A percentile compares a stretch with the other conserved stretches of the same genome.
Evolutionary conservation across 1,284 basidiomycete genomes (phyloP).

Genomic region (Chalciporus sp.): DNA sequence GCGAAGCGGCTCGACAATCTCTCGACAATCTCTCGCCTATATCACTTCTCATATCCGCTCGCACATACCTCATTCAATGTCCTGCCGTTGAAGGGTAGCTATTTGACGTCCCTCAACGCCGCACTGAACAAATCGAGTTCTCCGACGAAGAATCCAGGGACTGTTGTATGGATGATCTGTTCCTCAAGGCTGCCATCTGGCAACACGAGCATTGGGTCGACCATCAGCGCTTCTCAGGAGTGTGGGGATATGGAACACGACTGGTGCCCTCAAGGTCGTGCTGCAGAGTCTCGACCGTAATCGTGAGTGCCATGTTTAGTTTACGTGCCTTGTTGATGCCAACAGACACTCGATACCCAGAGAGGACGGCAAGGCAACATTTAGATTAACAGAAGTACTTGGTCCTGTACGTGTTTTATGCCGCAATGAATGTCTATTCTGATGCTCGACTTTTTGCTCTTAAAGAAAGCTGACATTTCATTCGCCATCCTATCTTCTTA

Average conservation of each 20-base stretch:
- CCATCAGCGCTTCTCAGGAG: conserved; percentile 66
- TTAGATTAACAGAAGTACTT: conserved; percentile 66
- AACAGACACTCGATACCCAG: conserved; percentile 58
- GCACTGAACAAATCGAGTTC: conserved; percentile 87
- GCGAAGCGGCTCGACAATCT: too few relatives aligned
- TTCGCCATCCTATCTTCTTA: conserved; percentile 79
- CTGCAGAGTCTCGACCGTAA: conserved; percentile 92
- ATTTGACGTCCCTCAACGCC: conserved; percentile 78
- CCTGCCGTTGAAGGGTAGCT: conserved; percentile 94
- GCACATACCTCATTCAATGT: conserved; percentile 86
- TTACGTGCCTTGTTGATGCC: conserved; percentile 35
- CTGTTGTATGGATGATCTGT: conserved; percentile 92
- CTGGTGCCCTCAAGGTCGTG: conserved; percentile 77
- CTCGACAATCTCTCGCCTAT: conserved; percentile 73
- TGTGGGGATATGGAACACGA: conserved; percentile 36
- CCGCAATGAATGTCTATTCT: neutral
- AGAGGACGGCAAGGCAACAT: conserved; percentile 60
- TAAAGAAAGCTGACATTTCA: conserved; percentile 61
- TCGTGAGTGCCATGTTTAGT: conserved; percentile 52
- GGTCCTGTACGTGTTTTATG: conserved; percentile 50
- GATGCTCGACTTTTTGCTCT: conserved; percentile 3
- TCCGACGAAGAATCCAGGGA: conserved; percentile 56
- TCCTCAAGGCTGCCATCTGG: conserved; percentile 89
- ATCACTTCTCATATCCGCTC: conserved; percentile 77
- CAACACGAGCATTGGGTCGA: conserved; percentile 93